Evolutionary conservation across 169 alveolate species (phyloP), one percentile per base, ranked within the genome.

Genomic region (Plasmodium vivax): DNA sequence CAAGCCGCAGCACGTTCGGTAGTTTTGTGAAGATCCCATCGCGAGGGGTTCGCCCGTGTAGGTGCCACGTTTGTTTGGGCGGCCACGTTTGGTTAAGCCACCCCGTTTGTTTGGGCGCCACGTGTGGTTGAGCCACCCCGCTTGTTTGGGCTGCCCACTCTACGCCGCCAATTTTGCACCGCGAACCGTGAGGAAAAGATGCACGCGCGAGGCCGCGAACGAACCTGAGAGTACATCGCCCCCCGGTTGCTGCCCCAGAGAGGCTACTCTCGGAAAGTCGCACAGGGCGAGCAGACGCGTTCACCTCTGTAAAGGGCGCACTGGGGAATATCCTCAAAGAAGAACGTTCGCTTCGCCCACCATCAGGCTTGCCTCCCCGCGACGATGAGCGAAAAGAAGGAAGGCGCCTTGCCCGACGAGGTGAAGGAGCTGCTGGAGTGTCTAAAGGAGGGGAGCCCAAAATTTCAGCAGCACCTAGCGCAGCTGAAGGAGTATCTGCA

Each of bases 401-500:
- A 14, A 51, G 23, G 41, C 9, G 12, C 12, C 58, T 27, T 92
- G 16, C 95, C 92, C 2, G 68, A 38, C 14, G 85, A 47, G 43
- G 62, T 92, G 9, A 73, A 82, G 62, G 95, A 92, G 23, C 19
- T 73, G 12, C 72, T 92, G 23, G n/a, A 38, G 34, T 82, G 82
- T 19, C 81, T 92, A 47, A 74, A 92, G 47, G 92, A 82, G 8
- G 92, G 84, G n/a, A 54, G 75, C 30, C 0, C 23, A n/a, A 73
- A 47, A n/a, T 83, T 43, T 47, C 85, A 72, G 47, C 73, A 92
- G 82, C 45, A 82, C 82, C 71, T 92, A 23, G 30, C 9, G 2
- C 10, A 71, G 3, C 8, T 92, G 83, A 92, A 82, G 10, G 77
- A 92, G 73, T 92, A 92, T 75, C 71, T 92, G 47, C n/a, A 82